Base-by-base conservation (phyloP, 2,329 filamentous ascomycete species). In the Hymenoscyphus salicellus region DNA sequence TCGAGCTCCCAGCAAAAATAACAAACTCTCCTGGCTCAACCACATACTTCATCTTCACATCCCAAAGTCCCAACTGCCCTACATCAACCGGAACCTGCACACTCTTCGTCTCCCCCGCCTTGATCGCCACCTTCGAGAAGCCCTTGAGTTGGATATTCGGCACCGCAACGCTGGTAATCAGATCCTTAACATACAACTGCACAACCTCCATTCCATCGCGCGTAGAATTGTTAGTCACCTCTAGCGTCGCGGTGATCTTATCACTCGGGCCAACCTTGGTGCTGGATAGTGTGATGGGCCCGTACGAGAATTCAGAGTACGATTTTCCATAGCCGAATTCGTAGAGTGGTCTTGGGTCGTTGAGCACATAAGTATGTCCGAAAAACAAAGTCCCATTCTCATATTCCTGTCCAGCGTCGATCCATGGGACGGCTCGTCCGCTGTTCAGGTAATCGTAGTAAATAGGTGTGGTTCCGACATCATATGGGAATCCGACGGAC, bases 361-460 rank as follows among this genome's bases (percentile, higher is more conserved):
- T 90, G 79, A 97, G 91, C 68, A 97, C 93, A 76, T 93, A 86
- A 30, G 92, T 88, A 78, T 97, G 96, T 78, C 97, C 93, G 69
- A 96, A 87, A 72, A 91, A 91, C 0, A 97, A 78, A 0, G 84
- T 89, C 4, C 84, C 86, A 0, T 87, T 85, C 0, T 92, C 91
- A 70, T 93, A 94, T 73, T 94, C 91, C 16, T 84, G 80, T 3
- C 90, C 81, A 0, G 81, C 80, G 72, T 87, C 88, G 55, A 36
- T 36, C 33, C 33, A 36, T 95, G 58, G 33, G 17, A 46, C 89
- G 0, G 91, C 93, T 77, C 95, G 96, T 0, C 83, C 88, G 0
- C 86, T 89, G 77, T 91, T 91, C 56, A 89, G 78, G 75, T 89
- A 88, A 72, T 92, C 88, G 74, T 92, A 92, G 79, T 88, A 91